These are phyloP conservation scores for Phaeophleospora eucalypticola DNA, from an alignment of 2,329 filamentous ascomycete genomes.

Conservation along the genomic window DNA sequence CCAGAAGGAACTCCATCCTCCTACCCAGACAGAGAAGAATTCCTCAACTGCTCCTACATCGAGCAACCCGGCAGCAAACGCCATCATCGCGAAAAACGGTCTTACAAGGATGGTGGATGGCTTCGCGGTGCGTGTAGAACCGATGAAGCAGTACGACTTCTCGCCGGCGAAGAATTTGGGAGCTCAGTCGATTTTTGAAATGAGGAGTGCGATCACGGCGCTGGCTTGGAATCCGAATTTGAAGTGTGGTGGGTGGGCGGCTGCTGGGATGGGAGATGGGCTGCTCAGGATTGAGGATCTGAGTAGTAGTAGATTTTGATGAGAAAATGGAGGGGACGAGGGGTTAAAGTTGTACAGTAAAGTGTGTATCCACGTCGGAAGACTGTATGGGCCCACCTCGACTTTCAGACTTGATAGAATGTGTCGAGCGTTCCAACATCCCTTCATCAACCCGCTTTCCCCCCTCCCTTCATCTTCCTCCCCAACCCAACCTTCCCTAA, in stretches of 20 bases:
- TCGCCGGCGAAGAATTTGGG: conserved; percentile 15
- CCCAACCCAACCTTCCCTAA: too few species aligned
- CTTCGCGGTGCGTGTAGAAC: too few species aligned
- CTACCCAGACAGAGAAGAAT: not conserved
- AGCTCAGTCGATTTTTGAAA: conserved; percentile 39
- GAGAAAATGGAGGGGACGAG: too few species aligned
- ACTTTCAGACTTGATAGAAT: too few species aligned
- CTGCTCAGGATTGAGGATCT: conserved; percentile 50
- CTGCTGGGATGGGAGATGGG: conserved; percentile 47
- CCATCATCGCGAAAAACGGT: conserved; percentile 15
- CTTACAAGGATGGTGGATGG: conserved; percentile 40
- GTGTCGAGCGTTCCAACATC: too few species aligned
- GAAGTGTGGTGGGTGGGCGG: conserved; percentile 48
- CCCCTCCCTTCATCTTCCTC: too few species aligned
- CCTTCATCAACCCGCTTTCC: too few species aligned
- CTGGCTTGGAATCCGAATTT: conserved; percentile 52
- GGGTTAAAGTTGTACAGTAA: too few species aligned
- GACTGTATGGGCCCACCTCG: too few species aligned
- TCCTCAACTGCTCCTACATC: not conserved
- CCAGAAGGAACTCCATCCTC: conserved; percentile 20
- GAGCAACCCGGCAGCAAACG: not conserved
- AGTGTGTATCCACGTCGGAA: too few species aligned
- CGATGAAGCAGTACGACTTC: conserved; percentile 21
- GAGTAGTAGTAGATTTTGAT: too few species aligned
- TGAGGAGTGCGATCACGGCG: conserved; percentile 41